Evolutionary conservation across 2,329 filamentous ascomycete species (phyloP).

Genomic region (Phaeoacremonium minimum): DNA sequence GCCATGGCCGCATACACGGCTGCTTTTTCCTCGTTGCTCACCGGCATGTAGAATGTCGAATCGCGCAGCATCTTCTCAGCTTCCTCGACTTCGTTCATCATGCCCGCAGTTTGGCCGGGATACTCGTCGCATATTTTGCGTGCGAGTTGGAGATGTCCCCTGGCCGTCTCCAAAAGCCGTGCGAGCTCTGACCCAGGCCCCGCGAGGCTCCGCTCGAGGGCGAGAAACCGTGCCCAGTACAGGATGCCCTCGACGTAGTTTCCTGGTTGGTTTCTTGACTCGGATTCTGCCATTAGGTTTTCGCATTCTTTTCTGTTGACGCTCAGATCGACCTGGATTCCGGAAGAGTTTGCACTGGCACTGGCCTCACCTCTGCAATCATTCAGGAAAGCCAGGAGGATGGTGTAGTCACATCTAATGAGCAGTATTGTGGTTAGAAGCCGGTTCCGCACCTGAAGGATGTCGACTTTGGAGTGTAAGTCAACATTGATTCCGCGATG

Average conservation of each 20-base stretch:
- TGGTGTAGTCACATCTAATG: slow-evolving; percentile 41
- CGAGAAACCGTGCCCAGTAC: slow-evolving; percentile 42
- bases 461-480: slow-evolving; percentile 29
- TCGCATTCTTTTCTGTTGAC: slow-evolving; percentile 31
- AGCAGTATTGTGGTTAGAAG: slow-evolving; percentile 38
- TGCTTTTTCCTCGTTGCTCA: slow-evolving; percentile 46
- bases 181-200: too few species aligned
- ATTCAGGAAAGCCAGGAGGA: slow-evolving; percentile 35
- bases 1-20: slow-evolving; percentile 48
- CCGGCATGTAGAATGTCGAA: slow-evolving; percentile 40
- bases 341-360: not conserved
- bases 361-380: slow-evolving; percentile 10
- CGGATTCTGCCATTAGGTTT: slow-evolving; percentile 32
- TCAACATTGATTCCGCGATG: slow-evolving; percentile 15
- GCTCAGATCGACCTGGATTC: slow-evolving; percentile 19
- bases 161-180: too few species aligned
- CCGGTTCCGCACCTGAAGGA: slow-evolving; percentile 26
- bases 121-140: too few species aligned
- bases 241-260: slow-evolving; percentile 47
- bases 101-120: too few species aligned
- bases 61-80: slow-evolving; percentile 39
- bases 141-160: too few species aligned
- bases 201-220: too few species aligned
- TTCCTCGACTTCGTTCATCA: slow-evolving; percentile 40
- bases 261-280: slow-evolving; percentile 24